Conservation (phyloP, 345 rosid species). For the Turnera subulata region DNA sequence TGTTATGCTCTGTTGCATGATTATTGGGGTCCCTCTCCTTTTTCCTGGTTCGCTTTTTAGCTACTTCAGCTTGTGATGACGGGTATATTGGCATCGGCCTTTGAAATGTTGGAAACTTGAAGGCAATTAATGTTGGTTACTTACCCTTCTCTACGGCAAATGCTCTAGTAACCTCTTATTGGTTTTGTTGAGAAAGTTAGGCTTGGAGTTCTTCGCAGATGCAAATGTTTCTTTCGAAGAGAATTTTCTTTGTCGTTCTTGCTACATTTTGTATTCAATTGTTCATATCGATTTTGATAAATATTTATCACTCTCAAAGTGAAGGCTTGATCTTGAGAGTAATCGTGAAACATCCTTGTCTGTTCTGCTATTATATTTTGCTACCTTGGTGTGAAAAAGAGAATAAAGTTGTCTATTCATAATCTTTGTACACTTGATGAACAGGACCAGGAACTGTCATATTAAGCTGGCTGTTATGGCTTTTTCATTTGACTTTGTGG, state of each 20-base stretch:
- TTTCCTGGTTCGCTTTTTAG: no score
- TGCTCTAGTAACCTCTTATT: not conserved
- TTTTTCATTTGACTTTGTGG: not conserved
- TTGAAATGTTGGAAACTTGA: no score
- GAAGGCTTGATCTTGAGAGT: not conserved
- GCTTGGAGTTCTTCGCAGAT: not conserved
- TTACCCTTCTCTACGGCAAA: not conserved
- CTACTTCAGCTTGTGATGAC: no score
- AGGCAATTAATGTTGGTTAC: no score
- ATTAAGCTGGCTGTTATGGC: not conserved
- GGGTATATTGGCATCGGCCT: no score
- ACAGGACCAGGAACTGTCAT: not conserved
- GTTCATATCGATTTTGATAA: not conserved
- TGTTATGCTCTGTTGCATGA: no score
- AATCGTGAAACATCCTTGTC: not conserved
- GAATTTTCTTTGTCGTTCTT: not conserved
- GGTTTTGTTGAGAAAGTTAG: not conserved
- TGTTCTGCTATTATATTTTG: not conserved
- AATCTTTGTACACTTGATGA: not conserved
- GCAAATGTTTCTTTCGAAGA: not conserved
- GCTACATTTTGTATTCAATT: not conserved
- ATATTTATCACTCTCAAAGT: not conserved
- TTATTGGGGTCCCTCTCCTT: no score
- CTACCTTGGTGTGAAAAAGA: not conserved
- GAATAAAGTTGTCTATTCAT: not conserved